Evolutionary conservation across 2,329 filamentous ascomycete genomes (phyloP), one percentile per base, ranked within the genome.

Genomic region (Chalara sp.): DNA sequence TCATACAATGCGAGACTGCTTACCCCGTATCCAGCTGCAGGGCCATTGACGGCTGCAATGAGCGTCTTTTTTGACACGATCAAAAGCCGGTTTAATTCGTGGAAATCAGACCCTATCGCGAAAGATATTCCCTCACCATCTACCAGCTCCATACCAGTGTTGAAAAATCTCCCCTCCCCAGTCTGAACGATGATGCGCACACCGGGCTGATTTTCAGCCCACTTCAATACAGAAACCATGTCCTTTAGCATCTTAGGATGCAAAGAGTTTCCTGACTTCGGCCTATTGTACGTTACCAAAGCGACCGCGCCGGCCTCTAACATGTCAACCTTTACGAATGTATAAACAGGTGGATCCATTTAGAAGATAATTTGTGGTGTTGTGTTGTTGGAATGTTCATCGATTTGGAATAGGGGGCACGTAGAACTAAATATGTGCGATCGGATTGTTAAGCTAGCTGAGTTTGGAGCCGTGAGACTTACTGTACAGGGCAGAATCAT

Each of bases 11-110:
- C 59, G 5, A 61, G 51, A 39, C 56, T 59, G 47, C 55, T 61
- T 6, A 53, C 48, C 10, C 59, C 59, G 28, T 56, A 61, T 1
- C 59, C 59, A 1, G 57, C 56, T 31, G 58, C 56, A 29, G 59
- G 55, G 10, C 59, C 58, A 39, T 61, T 61, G 6, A 61, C 59
- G 8, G 58, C 59, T 39, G 56, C 56, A 2, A 61, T 56, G 43
- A 61, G 50, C 31, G 59, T 53, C 49, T 61, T 61, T 32, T 60
- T 46, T n/a, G 51, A 56, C 6, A 47, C 35, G 32, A 61, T 60
- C 12, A 61, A 43, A 5, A 50, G 52, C 43, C 48, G 50, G 48
- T 58, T 58, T n/a, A 60, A 40, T 29, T 52, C 45, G 44, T 58
- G 49, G 47, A 58, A 61, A 47, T 58, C 53, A 28, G 56, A 60